Base-by-base conservation (phyloP, 2,329 filamentous ascomycete genomes). In the Aspergillus latus region DNA sequence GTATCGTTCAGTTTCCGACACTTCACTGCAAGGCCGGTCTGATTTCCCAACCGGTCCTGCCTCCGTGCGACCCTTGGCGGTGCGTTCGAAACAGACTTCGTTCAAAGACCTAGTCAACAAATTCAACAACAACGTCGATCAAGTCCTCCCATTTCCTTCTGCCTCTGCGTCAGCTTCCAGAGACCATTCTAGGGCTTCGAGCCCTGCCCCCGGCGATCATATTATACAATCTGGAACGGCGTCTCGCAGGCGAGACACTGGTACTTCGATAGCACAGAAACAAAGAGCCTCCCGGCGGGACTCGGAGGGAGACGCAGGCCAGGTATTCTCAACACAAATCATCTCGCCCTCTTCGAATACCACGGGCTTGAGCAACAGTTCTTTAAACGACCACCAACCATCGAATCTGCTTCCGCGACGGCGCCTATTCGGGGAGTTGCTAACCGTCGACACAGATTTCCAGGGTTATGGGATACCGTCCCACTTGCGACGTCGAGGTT, bases 21-120 rank as follows among this genome's bases (percentile, higher is more conserved):
- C 67, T 40, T 66, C 65, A 43, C 58, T 49, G 47, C 56, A 59
- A 47, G 26, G 59, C 58, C 59, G 62, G 55, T 26, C 60, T 53
- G 52, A 56, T 46, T 48, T 62, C 36, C 56, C 66, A 57, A 58
- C 54, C 43, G 58, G 66, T 52, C 50, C 58, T n/a, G 43, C 46
- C 40, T 44, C 61, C 36, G 52, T 55, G 44, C 40, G 54, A 37
- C 28, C 62, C 26, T 52, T 64, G 29, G 56, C 59, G 26, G 55
- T 58, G 30, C 68, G 70, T 65, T 74, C 63, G 61, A 73, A 76
- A 62, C 82, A 88, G 62, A 80, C 85, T n/a, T 92, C 88, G 58
- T 88, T 94, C 64, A 90, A 88, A 74, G 89, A 94, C 68, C 79
- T 94, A 60, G 86, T 89, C 66, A 90, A 87, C 72, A 86, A 84